Conservation (phyloP, 2,329 filamentous ascomycete genomes). For the Fusarium solani-melongenae region DNA sequence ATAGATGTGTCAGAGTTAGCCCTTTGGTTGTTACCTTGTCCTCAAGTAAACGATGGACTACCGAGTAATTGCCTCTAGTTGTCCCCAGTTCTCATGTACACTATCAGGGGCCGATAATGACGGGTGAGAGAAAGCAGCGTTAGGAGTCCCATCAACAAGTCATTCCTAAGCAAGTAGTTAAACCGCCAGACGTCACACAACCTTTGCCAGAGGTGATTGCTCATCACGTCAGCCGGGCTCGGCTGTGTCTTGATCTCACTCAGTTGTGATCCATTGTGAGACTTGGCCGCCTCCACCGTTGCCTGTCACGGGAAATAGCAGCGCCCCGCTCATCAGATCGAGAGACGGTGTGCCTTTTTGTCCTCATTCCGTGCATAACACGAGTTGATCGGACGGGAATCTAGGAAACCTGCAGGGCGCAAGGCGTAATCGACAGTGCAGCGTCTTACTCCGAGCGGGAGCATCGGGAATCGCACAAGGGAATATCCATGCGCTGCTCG, state of each 20-base stretch:
- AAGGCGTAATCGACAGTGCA: conserved; percentile 1
- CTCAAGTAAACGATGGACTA: background rate
- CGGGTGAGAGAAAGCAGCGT: background rate
- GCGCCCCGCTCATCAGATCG: background rate
- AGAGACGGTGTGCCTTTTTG: conserved; percentile 9
- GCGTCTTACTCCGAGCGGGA: background rate
- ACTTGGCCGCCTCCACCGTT: background rate
- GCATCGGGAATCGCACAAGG: conserved; percentile 4
- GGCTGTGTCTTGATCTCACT: background rate
- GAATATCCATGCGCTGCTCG: background rate
- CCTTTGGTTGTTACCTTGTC: background rate
- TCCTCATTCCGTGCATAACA: background rate
- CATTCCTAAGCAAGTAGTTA: conserved; percentile 9
- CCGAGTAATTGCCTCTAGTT: background rate
- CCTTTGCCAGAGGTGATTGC: background rate
- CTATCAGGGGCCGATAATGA: background rate
- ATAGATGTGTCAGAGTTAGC: background rate
- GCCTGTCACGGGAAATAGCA: background rate
- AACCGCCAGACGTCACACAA: background rate
- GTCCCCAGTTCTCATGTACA: background rate
- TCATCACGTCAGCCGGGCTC: conserved; percentile 1
- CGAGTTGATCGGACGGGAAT: conserved; percentile 1
- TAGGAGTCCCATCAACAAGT: conserved; percentile 6
- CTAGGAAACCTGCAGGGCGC: conserved; percentile 4
- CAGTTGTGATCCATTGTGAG: background rate